Evolutionary conservation across 352 stramenopile genomes (phyloP).

Genomic region (Plasmopara muralis): DNA sequence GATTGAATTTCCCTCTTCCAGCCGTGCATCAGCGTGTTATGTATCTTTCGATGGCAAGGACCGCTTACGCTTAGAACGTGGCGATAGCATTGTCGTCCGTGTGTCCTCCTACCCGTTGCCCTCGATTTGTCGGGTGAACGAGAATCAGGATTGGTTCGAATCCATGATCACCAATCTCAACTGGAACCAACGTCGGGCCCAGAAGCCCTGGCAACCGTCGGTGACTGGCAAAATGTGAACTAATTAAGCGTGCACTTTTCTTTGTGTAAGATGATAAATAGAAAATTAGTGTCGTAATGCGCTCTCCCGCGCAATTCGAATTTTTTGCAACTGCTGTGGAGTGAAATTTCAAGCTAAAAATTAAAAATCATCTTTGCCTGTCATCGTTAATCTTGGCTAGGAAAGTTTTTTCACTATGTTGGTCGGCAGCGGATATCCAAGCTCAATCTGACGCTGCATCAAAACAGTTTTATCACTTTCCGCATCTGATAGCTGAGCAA

Average conservation of each 20-base stretch:
- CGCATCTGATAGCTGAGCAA: constrained; percentile 51
- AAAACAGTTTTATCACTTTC: constrained; percentile 66
- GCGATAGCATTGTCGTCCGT: constrained; percentile 80
- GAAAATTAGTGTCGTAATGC: constrained; percentile 8
- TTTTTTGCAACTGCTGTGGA: too few relatives aligned
- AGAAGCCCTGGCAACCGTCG: constrained; percentile 67
- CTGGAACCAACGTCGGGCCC: constrained; percentile 85
- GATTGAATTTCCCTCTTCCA: constrained; percentile 83
- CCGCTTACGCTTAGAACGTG: constrained; percentile 77
- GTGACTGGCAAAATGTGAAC: constrained; percentile 28
- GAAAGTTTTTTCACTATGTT: constrained; percentile 12
- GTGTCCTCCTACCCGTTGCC: constrained; percentile 86
- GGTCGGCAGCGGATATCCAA: constrained; percentile 20
- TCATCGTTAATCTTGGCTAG: too few relatives aligned
- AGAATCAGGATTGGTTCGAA: constrained; percentile 90
- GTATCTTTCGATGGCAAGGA: constrained; percentile 91
- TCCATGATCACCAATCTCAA: constrained; percentile 91
- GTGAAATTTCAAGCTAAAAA: too few relatives aligned
- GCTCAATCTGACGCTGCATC: constrained; percentile 47
- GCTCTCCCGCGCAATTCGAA: background rate
- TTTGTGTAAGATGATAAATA: constrained; percentile 9
- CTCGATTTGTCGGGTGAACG: constrained; percentile 80
- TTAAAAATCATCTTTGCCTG: too few relatives aligned
- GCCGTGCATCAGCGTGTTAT: constrained; percentile 63
- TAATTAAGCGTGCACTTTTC: constrained; percentile 2